Evolutionary conservation across 1,284 basidiomycete species (phyloP).

Genomic region (Trichosporon inkin): DNA sequence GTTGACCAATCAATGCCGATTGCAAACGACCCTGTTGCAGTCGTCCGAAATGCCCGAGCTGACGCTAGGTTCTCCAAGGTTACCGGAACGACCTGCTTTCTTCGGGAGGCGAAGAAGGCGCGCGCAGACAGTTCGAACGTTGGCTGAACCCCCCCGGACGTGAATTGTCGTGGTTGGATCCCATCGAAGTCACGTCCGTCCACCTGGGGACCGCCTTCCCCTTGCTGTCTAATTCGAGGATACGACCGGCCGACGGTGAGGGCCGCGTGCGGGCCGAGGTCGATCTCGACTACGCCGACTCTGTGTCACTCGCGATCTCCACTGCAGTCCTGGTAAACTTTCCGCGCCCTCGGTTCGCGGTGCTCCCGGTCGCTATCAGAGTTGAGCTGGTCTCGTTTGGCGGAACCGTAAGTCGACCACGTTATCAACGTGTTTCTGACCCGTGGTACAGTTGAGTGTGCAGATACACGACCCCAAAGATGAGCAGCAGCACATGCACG

Average conservation of each 20-base stretch:
- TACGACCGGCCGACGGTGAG: slow-evolving; percentile 55
- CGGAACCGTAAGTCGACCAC: slow-evolving; percentile 51
- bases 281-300: slow-evolving; percentile 57
- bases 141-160: slow-evolving; percentile 48
- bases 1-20: slow-evolving; percentile 35
- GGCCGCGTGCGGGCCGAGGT: slow-evolving; percentile 56
- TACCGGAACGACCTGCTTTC: slow-evolving; percentile 50
- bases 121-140: slow-evolving; percentile 47
- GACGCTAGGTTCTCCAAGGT: slow-evolving; percentile 45
- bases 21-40: neutral
- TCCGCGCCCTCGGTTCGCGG: slow-evolving; percentile 56
- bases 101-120: slow-evolving; percentile 50
- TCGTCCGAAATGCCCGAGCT: slow-evolving; percentile 23
- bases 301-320: slow-evolving; percentile 54
- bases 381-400: slow-evolving; percentile 56
- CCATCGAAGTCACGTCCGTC: slow-evolving; percentile 56
- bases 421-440: slow-evolving; percentile 19
- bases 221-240: slow-evolving; percentile 54
- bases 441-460: slow-evolving; percentile 34
- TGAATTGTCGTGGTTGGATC: slow-evolving; percentile 49
- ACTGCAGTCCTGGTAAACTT: slow-evolving; percentile 58
- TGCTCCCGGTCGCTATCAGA: slow-evolving; percentile 56
- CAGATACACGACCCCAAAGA: slow-evolving; percentile 41
- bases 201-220: slow-evolving; percentile 56
- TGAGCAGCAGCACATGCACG: slow-evolving; percentile 50